A percentile compares a stretch with the other conserved stretches of the same genome.
Conservation (phyloP, 495 filamentous ascomycete genomes). For the Amniculicola lignicola region DNA sequence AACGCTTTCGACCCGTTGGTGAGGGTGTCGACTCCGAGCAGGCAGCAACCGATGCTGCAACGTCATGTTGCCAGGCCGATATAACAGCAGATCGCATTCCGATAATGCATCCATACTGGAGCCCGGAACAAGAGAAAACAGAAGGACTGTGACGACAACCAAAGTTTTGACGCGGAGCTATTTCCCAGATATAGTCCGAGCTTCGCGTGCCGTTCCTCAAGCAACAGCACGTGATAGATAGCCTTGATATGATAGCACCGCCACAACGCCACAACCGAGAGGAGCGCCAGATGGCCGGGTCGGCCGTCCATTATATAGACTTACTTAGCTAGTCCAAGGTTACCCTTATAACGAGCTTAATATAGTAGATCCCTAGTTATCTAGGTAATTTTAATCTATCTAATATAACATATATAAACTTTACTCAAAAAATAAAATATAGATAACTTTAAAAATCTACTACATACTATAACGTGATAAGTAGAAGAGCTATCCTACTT, state of each 20-base stretch:
- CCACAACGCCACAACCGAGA: background rate
- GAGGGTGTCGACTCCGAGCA: background rate
- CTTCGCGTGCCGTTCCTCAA: background rate
- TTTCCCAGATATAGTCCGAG: background rate
- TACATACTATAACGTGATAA: too few relatives aligned
- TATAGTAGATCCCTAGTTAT: too few relatives aligned
- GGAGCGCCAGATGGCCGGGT: too few relatives aligned
- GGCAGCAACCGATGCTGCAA: background rate
- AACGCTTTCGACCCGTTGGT: background rate
- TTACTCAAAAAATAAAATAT: too few relatives aligned
- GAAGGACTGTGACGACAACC: background rate
- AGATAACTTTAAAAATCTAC: too few relatives aligned
- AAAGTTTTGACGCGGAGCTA: background rate
- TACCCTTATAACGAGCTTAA: too few relatives aligned
- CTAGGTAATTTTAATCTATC: too few relatives aligned
- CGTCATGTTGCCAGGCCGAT: background rate
- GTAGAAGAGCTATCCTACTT: too few relatives aligned
- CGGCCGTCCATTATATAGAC: too few relatives aligned
- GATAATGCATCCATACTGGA: background rate
- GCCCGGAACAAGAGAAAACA: background rate
- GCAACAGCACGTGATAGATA: background rate
- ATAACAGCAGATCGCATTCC: background rate
- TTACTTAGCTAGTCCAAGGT: too few relatives aligned
- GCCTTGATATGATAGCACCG: background rate
- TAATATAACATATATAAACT: too few relatives aligned